Base-by-base conservation (phyloP, 129 eudicot species). In the Chrysanthemum seticuspe region DNA sequence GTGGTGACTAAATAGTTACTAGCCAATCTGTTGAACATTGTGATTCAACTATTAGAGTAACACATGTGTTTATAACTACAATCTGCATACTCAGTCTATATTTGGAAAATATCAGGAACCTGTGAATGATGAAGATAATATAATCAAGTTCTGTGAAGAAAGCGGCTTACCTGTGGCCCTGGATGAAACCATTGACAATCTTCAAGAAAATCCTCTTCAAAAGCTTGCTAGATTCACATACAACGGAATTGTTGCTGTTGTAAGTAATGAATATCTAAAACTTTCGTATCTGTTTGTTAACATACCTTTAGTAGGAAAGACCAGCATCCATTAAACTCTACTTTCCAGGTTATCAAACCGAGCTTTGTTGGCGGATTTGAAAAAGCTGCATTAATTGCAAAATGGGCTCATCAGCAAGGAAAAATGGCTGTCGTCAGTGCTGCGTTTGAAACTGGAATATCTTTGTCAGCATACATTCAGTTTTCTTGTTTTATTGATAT, bases 301-400 rank as follows among this genome's bases (percentile, higher is more conserved):
- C 65, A 60, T 60, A 60, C 3, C 45, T 60, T 23, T 21, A 18
- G 34, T 25, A 25, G 65, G 55, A 69, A 11, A 53, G 13, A 69
- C 7, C 36, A 56, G 2, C 54, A 34, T 54, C 19, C 27, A 8
- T 55, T 75, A 15, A 36, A 55, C 34, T 55, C 10, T 25, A 19
- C 2, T 45, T 74, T 64, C 53, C 77, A 94, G 98, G 97, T 94
- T n/a, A 86, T 94, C 68, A 94, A 94, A 82, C 99, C 99, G 57
- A 85, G 88, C 58, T 78, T 94, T 59, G 89, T 94, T 50, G 98
- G 98, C 12, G 98, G 98, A 55, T 88, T 94, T 56, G 98, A 94
- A 78, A 94, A 88, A 75, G 93, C 99, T 65, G 93, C 91, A 48
- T 58, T 81, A 14, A 81, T 94, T 75, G 93, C 99, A 79, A 77